Evolutionary conservation across 2,329 filamentous ascomycete genomes (phyloP), one percentile per base, ranked within the genome.

Genomic region (Keithomyces neogunnii): DNA sequence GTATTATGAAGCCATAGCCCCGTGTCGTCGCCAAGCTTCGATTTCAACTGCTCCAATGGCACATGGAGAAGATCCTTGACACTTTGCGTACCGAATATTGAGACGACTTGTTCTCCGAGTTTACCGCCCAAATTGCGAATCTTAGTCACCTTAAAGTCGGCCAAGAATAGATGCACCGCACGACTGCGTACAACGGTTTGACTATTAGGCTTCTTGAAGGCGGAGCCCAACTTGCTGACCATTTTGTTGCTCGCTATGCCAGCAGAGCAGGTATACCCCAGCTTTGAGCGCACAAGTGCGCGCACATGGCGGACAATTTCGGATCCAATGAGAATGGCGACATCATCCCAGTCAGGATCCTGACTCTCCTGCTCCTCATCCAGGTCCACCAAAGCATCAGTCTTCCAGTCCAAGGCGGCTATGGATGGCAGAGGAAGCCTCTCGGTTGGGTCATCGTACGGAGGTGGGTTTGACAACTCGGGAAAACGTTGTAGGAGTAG

Each of bases 51-150:
- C 48, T 91, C 85, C 33, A 93, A 61, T 0, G 90, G 69, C 7
- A 95, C 77, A 3, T 77, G 70, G 5, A 95, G 73, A 36, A 97
- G 73, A 30, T 95, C 89, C 45, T 78, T 81, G 52, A 97, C 81
- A 30, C 79, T 75, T 52, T 96, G 89, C 1, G 89, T 95, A 53
- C 82, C 81, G 66, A 96, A 97, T 13, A 77, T 77, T n/a, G 84
- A 80, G 1, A 85, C 84, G 7, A 96, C 81, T 57, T 95, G 88
- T 49, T 95, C 89, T 4, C 93, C 93, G 32, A 97, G 74, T 70
- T 97, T 97, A 28, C 93, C 93, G 31, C 93, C 93, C n/a, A 99
- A 72, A 66, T 92, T 95, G 13, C 92, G 81, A 50, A 99, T 93
- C 67, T 96, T 96, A 13, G 90, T 95, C 62, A 96, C 92, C 63